phyloP scores from a whole-genome alignment of 2,329 filamentous ascomycete species.

The Colletotrichum karsti region DNA sequence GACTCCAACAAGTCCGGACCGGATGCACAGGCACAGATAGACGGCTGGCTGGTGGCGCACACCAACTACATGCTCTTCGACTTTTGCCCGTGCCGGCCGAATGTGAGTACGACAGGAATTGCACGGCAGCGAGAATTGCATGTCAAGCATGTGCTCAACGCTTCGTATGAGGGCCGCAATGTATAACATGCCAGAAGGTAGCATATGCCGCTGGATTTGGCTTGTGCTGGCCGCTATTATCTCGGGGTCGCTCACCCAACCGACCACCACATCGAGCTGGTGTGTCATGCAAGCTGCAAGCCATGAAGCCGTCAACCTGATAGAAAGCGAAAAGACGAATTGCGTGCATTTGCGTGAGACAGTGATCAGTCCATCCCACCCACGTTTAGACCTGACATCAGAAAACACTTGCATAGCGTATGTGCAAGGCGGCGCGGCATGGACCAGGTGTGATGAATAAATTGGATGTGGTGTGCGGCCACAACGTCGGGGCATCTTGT shows the following conservation, averaged over 20 bases:
- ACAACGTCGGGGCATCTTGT: neutral
- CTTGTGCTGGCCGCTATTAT: conserved; percentile 22
- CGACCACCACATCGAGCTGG: conserved; percentile 11
- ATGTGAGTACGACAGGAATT: neutral
- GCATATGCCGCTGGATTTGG: conserved; percentile 10
- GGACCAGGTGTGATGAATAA: conserved; percentile 13
- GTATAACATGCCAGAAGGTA: neutral
- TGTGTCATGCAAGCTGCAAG: conserved; percentile 24
- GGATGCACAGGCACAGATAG: conserved; percentile 10
- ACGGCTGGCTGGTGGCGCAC: neutral
- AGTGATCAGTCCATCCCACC: conserved; percentile 20
- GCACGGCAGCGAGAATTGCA: neutral
- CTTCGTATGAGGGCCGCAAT: neutral
- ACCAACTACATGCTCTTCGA: neutral
- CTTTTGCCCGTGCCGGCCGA: conserved; percentile 17
- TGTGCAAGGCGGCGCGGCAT: conserved; percentile 10
- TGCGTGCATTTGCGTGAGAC: conserved; percentile 16
- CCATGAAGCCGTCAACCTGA: conserved; percentile 20
- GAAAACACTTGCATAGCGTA: conserved; percentile 23
- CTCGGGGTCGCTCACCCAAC: conserved; percentile 11
- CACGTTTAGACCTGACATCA: conserved; percentile 23
- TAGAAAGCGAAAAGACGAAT: neutral
- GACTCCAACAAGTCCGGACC: conserved; percentile 14
- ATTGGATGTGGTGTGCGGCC: conserved; percentile 16
- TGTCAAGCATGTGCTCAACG: conserved; percentile 11